Percentiles rank a stretch among this genome's conserved stretches.
Conservation (phyloP, 805 yeast species). For the Teunomyces funiuensis region DNA sequence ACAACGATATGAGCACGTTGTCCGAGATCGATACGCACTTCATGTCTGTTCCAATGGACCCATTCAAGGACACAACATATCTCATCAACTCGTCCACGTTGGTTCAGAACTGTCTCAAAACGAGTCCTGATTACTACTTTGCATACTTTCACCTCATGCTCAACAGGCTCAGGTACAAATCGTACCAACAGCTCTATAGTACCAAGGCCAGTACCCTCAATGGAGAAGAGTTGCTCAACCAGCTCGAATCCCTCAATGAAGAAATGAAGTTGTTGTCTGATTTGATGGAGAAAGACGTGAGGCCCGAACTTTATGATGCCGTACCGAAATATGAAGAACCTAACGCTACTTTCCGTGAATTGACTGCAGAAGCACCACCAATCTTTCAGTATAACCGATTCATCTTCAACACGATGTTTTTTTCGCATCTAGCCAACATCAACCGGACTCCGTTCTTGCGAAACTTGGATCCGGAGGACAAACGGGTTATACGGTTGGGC, state of each 20-base stretch:
- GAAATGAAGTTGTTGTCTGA: slow-evolving; percentile 19
- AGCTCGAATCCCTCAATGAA: slow-evolving; percentile 17
- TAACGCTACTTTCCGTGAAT: slow-evolving; percentile 3
- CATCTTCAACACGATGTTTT: slow-evolving; percentile 22
- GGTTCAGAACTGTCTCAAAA: slow-evolving; percentile 7
- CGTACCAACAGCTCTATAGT: slow-evolving; percentile 26
- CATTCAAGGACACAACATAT: slow-evolving; percentile 7
- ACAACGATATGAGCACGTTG: slow-evolving; percentile 35
- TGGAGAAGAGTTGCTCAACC: slow-evolving; percentile 7
- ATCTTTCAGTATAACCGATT: slow-evolving; percentile 1
- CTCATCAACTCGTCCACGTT: slow-evolving; percentile 4
- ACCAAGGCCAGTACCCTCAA: slow-evolving; percentile 10
- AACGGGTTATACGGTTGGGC: slow-evolving; percentile 12
- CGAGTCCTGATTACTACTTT: slow-evolving; percentile 13
- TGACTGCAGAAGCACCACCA: neutral
- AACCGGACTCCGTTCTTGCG: slow-evolving; percentile 30
- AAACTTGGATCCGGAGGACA: slow-evolving; percentile 12
- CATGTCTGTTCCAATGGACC: slow-evolving; percentile 14
- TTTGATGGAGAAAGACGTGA: slow-evolving; percentile 17
- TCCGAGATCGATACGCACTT: slow-evolving; percentile 15
- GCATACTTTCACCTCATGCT: slow-evolving; percentile 14
- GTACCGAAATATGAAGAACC: neutral
- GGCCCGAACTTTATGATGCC: slow-evolving; percentile 19
- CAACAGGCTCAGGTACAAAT: slow-evolving; percentile 22
- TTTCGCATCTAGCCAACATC: slow-evolving; percentile 25